These are phyloP conservation scores for Nakataea oryzae DNA, from an alignment of 2,329 filamentous ascomycete species.

Conservation along the genomic window DNA sequence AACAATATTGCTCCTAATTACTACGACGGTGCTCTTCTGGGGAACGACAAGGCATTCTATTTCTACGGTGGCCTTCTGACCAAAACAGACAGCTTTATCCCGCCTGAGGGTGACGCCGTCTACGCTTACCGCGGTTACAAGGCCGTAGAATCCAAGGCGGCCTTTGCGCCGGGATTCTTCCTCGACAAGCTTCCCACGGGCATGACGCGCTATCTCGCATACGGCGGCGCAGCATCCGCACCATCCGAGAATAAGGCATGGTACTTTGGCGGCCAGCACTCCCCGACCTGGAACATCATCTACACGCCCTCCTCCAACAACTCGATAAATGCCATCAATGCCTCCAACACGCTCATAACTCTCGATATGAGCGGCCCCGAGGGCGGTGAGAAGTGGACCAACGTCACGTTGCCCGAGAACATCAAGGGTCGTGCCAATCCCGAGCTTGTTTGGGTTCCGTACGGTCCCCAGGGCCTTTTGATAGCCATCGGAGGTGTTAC, in stretches of 20 bases:
- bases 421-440: conserved; percentile 49
- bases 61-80: conserved; percentile 49
- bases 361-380: conserved; percentile 45
- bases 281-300: conserved; percentile 38
- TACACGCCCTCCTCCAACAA: conserved; percentile 21
- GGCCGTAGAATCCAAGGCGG: conserved; percentile 6
- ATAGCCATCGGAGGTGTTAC: conserved; percentile 68
- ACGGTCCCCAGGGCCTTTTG: conserved; percentile 64
- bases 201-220: conserved; percentile 52
- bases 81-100: conserved; percentile 20
- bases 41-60: conserved; percentile 52
- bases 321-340: conserved; percentile 25
- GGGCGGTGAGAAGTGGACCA: conserved; percentile 41
- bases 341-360: conserved; percentile 47
- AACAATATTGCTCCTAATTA: conserved; percentile 47
- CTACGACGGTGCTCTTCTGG: conserved; percentile 52
- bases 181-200: conserved; percentile 26
- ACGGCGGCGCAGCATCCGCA: conserved; percentile 51
- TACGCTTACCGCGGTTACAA: conserved; percentile 41
- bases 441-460: conserved; percentile 66
- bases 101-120: conserved; percentile 31
- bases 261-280: conserved; percentile 57
- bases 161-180: conserved; percentile 33
- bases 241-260: conserved; percentile 63
- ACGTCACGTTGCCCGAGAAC: conserved; percentile 36